Conservation (phyloP, 2,329 filamentous ascomycete genomes). For the Xylaria sp. region DNA sequence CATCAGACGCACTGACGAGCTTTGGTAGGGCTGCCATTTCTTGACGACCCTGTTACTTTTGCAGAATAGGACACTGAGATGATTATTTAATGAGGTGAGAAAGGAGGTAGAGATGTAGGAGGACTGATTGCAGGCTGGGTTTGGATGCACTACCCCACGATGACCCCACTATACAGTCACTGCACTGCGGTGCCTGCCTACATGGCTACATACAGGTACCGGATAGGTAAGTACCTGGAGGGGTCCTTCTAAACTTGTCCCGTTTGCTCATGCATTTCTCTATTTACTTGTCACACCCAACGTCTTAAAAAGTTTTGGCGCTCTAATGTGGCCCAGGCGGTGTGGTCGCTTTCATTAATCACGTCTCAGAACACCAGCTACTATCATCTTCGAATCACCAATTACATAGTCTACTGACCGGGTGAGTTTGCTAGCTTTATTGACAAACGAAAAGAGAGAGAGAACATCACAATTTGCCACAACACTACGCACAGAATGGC, state of each 20-base stretch:
- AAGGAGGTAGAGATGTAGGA: neutral
- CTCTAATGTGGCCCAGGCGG: neutral
- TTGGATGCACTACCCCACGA: constrained; percentile 12
- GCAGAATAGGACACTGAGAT: neutral
- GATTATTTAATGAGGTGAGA: neutral
- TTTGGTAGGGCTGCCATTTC: constrained; percentile 33
- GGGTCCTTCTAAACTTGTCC: too few species aligned
- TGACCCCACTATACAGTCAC: constrained; percentile 16
- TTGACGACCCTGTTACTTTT: neutral
- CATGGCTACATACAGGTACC: too few species aligned
- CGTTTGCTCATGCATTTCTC: neutral
- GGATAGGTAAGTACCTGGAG: too few species aligned
- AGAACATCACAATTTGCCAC: too few species aligned
- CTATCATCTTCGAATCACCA: neutral
- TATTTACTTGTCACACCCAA: neutral
- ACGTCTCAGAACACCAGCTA: neutral
- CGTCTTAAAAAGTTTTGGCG: neutral
- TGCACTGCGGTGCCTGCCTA: neutral
- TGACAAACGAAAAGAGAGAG: too few species aligned
- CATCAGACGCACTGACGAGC: constrained; percentile 43
- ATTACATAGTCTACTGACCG: neutral
- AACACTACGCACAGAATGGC: too few species aligned
- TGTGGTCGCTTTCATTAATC: neutral
- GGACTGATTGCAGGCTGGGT: constrained; percentile 14
- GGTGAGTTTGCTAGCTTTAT: neutral